Evolutionary conservation across 345 rosid species (phyloP).

Genomic region (Firmiana major): DNA sequence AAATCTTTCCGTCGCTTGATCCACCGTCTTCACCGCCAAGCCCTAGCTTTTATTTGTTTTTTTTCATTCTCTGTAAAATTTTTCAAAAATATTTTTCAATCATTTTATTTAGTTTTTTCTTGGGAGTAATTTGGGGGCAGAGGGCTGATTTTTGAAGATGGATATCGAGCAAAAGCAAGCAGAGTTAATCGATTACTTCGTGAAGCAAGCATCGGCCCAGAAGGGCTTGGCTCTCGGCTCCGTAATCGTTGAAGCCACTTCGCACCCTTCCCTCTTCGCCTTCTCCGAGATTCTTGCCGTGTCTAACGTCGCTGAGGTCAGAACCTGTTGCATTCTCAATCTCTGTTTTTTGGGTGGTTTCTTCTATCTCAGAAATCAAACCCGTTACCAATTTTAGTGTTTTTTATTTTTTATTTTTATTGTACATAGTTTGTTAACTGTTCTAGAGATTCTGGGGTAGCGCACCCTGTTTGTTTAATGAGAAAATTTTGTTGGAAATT

Average conservation of each 20-base stretch:
- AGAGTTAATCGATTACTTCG: slow-evolving; percentile 61
- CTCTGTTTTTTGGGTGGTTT: neutral
- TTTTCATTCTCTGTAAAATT: neutral
- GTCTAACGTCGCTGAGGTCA: slow-evolving; percentile 51
- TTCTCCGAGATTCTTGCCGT: slow-evolving; percentile 92
- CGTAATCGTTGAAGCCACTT: slow-evolving; percentile 66
- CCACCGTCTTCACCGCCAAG: neutral
- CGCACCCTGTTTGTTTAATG: neutral
- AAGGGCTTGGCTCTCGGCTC: slow-evolving; percentile 49
- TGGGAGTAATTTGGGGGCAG: neutral
- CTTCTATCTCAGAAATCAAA: neutral
- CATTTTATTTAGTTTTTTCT: neutral
- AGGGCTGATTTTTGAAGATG: slow-evolving; percentile 34
- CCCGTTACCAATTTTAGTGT: neutral
- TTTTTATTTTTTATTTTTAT: neutral
- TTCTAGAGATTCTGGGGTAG: neutral
- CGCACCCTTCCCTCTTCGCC: slow-evolving; percentile 80
- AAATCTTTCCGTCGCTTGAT: neutral
- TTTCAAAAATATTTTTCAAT: neutral
- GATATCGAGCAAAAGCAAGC: slow-evolving; percentile 86
- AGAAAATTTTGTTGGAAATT: neutral
- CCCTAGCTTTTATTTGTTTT: neutral
- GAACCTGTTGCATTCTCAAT: neutral
- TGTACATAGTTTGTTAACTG: neutral
- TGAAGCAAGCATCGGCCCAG: slow-evolving; percentile 48